Percentiles rank a stretch among this genome's conserved stretches.
Conservation (phyloP, 148 eudicot genomes). For the Diospyros lotus region DNA sequence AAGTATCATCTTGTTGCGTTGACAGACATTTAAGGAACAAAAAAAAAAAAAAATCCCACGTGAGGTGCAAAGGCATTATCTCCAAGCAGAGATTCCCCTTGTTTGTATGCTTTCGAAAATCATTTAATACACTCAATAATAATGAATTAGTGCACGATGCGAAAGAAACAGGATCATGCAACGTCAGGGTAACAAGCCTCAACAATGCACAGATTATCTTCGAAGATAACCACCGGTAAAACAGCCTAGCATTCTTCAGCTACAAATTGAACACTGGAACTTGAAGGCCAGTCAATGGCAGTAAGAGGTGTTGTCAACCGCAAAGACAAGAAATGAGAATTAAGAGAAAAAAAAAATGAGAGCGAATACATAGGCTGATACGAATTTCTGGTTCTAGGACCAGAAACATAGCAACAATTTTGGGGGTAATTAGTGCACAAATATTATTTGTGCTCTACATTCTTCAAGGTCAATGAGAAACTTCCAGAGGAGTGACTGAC, state of each 20-base stretch:
- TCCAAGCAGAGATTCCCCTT: no score
- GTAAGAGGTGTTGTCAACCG: not conserved
- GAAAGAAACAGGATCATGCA: no score
- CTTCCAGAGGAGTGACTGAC: not conserved
- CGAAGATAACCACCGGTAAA: no score
- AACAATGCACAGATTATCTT: not conserved
- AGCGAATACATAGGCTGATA: not conserved
- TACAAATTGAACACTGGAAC: not conserved
- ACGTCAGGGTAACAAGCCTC: no score
- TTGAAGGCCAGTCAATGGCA: not conserved
- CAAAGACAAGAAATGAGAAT: not conserved
- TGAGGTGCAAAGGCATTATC: no score
- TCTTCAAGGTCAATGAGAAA: not conserved
- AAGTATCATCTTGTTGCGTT: no score
- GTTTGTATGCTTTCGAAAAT: no score
- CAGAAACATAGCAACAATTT: not conserved
- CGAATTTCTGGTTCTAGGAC: not conserved
- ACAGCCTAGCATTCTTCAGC: no score
- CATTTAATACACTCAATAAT: no score
- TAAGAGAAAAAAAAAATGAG: not conserved
- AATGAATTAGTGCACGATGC: no score
- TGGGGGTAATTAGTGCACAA: not conserved
- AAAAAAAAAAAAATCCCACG: no score
- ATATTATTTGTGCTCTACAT: not conserved
- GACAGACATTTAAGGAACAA: no score